Base-by-base conservation (phyloP, 169 alveolate genomes). In the Besnoitia besnoiti region DNA sequence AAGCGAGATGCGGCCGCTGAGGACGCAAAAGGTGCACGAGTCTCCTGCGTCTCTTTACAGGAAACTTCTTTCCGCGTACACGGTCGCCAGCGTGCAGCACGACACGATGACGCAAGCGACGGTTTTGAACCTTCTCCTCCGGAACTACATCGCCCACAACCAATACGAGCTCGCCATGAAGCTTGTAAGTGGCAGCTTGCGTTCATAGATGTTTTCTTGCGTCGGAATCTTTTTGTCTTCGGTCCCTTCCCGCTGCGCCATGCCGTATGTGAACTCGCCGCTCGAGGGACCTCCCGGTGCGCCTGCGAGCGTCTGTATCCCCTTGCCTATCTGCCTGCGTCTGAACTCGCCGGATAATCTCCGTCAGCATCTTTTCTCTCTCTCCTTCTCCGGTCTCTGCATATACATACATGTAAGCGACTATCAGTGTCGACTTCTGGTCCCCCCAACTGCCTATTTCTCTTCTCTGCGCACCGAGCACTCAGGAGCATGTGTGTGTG, bases 101-200 rank as follows among this genome's bases (percentile, higher is more conserved):
- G 93, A 93, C 85, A 39, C 59, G 30, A 39, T 49, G 42, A 4
- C 89, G 27, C 94, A 93, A 80, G 95, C 95, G 49, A 93, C 95
- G 16, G 61, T 84, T 40, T 50, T 93, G 85, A 93, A 93, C 62
- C 47, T 93, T 49, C 80, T 93, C 21, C 85, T 93, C 49, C 62
- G 94, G 44, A 51, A 90, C 21, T 93, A 90, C 59, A 46, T 93
- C 30, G 2, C 42, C 16, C 47, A 35, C 67, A 79, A 82, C 42
- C 89, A 76, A 49, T 90, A 90, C 84, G 95, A 93, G 10, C 46
- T 93, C 30, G 95, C 95, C 19, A 59, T 82, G 19, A 93, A 93
- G 61, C 84, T 93, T 40, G 93, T 93, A 37, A 39, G 73, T 39
- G 12, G 49, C 67, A n/a, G n/a, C n/a, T n/a, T n/a, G n/a, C n/a